Conservation (phyloP, 1,139 yeast species). For the Geotrichum reessii region DNA sequence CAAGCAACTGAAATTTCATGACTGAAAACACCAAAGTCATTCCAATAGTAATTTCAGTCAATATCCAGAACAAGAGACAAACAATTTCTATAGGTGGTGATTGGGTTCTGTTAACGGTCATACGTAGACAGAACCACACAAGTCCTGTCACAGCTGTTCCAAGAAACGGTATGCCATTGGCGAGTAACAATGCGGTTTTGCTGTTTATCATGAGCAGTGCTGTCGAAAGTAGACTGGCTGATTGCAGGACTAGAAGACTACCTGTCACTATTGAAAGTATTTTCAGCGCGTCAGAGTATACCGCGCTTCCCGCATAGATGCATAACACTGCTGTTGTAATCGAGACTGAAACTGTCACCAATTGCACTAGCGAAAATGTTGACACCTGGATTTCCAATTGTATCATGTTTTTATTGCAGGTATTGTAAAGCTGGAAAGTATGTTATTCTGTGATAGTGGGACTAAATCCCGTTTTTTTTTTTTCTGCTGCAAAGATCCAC, state of each 20-base stretch:
- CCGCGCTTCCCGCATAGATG: not conserved
- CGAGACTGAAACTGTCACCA: conserved; percentile 4
- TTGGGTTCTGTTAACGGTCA: not conserved
- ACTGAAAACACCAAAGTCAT: conserved; percentile 6
- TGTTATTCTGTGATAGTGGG: not conserved
- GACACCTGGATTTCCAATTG: conserved; percentile 13
- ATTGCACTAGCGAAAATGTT: conserved; percentile 9
- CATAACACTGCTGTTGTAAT: conserved; percentile 5
- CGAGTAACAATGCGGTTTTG: not conserved
- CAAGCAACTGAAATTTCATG: conserved; percentile 8
- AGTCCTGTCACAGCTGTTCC: conserved; percentile 7
- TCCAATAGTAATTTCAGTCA: conserved; percentile 3
- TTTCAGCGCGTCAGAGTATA: not conserved
- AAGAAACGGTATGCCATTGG: conserved; percentile 10
- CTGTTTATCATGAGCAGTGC: conserved; percentile 6
- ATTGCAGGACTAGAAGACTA: not conserved
- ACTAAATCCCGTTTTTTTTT: not conserved
- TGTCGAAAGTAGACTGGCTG: not conserved
- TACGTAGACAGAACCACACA: conserved; percentile 7
- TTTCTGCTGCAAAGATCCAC: not conserved
- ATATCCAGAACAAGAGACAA: conserved; percentile 10
- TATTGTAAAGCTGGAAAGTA: not conserved
- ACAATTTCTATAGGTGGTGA: not conserved
- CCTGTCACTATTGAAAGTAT: conserved; percentile 6
- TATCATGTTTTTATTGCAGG: not conserved